Base-by-base conservation (phyloP, 2,329 filamentous ascomycete species). In the Leptographium flavum region DNA sequence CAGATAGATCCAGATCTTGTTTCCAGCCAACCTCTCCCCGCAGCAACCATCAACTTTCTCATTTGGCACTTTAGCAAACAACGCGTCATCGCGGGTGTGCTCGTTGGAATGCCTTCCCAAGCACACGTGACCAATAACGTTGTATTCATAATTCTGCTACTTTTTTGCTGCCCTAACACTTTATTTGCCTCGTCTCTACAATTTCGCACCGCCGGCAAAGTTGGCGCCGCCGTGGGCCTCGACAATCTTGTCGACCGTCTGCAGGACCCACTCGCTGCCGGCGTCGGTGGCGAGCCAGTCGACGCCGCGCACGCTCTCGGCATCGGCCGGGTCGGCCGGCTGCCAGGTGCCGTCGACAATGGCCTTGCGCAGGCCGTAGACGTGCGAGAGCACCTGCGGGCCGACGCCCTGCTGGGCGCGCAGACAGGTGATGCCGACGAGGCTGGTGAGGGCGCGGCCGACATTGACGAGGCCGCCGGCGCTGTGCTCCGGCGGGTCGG, bases 361-460 rank as follows among this genome's bases (percentile, higher is more conserved):
- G 1, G 77, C 83, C 66, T 92, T 92, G 47, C 82, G 64, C 61
- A 93, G 58, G 0, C 86, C 86, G 63, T 87, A 90, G 0, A 92
- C 70, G 61, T 93, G 86, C 52, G 80, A 86, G 17, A 83, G 63
- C 13, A 93, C 83, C 67, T 92, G 86, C 1, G 85, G 86, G 0
- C 79, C 86, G 0, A 92, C 86, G 1, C 86, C 86, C 10, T 81
- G 83, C 68, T 92, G 86, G 38, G 85, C 74, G 4, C 86, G 65
- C 58, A 93, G 59, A 55, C 83, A 87, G 5, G 83, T 70, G 27
- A 93, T 71, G 0, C 82, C 86, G 5, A 87, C 70, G 13, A 92
- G 61, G 45, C 76, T 82, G 0, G 85, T 92, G 50, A 87, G 63
- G 0, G 84, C 72, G 1, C 86, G 64, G 0, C 86, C 86, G 0